phyloP scores from a whole-genome alignment of 345 rosid genomes.

The Angophora floribunda region DNA sequence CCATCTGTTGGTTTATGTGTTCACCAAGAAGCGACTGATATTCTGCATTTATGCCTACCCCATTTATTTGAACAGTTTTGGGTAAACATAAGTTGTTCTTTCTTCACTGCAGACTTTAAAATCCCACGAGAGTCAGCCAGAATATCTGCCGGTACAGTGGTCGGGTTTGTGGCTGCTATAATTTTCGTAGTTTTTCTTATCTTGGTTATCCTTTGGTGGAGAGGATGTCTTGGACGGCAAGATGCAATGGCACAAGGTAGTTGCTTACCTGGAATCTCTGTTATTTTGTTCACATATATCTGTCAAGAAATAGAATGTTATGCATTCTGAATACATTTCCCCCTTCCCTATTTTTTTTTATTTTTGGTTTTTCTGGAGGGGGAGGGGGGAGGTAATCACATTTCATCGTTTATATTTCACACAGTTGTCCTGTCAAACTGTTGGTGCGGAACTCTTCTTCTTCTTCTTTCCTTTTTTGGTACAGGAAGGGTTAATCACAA shows the following conservation, averaged over 20 bases:
- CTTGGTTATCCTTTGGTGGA: conserved; percentile 41
- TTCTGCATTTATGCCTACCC: neutral
- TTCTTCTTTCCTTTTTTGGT: neutral
- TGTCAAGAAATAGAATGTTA: neutral
- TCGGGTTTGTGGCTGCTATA: conserved; percentile 19
- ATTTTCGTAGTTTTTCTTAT: conserved; percentile 13
- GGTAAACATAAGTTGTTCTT: neutral
- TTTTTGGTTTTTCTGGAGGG: no score
- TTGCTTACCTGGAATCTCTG: neutral
- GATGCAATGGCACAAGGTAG: conserved; percentile 25
- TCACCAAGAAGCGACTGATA: no score
- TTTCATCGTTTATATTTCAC: neutral
- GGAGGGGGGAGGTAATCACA: neutral
- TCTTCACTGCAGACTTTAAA: neutral
- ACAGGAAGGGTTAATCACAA: neutral
- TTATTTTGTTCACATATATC: neutral
- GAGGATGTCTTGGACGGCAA: conserved; percentile 22
- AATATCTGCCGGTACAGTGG: neutral
- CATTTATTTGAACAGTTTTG: neutral
- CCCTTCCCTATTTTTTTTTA: neutral
- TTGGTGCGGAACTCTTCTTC: neutral
- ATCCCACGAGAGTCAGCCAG: neutral
- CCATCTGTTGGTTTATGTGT: neutral
- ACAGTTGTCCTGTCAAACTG: neutral
- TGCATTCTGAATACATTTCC: neutral